These are phyloP conservation scores for Wickerhamomyces canadensis DNA, from an alignment of 805 yeast genomes.

Conservation along the genomic window DNA sequence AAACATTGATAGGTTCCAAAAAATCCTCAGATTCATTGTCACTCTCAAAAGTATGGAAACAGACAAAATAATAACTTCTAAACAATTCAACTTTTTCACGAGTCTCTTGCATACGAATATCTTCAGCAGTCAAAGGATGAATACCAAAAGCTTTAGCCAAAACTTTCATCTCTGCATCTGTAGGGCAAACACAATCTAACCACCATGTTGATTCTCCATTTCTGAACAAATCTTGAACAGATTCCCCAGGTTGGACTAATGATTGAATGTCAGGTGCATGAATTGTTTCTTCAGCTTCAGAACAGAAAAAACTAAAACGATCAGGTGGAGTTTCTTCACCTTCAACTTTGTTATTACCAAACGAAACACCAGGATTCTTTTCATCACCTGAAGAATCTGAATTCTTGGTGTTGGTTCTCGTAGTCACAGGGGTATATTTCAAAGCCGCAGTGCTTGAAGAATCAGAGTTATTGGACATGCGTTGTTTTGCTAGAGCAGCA, in stretches of 20 bases:
- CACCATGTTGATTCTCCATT: constrained; percentile 85
- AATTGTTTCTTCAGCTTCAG: constrained; percentile 79
- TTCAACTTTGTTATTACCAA: constrained; percentile 35
- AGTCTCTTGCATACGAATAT: constrained; percentile 92
- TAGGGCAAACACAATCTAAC: constrained; percentile 91
- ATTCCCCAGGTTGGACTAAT: constrained; percentile 56
- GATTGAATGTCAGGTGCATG: constrained; percentile 88
- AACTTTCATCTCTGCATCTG: constrained; percentile 91
- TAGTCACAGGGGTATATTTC: constrained; percentile 50
- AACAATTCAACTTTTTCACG: constrained; percentile 96
- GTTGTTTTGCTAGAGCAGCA: constrained; percentile 24
- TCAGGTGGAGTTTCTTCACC: constrained; percentile 48
- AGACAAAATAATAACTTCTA: constrained; percentile 84
- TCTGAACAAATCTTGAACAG: constrained; percentile 64
- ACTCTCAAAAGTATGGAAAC: constrained; percentile 94
- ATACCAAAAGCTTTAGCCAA: constrained; percentile 91
- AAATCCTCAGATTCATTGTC: constrained; percentile 80
- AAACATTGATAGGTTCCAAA: constrained; percentile 72
- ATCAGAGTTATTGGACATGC: constrained; percentile 22
- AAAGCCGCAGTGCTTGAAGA: constrained; percentile 45
- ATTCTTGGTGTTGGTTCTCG: constrained; percentile 1
- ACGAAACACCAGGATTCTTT: constrained; percentile 30
- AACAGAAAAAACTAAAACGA: constrained; percentile 76
- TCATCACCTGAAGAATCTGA: constrained; percentile 5
- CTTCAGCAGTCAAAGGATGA: constrained; percentile 97